These are phyloP conservation scores for Isoetes taiwanensis DNA, from an alignment of 75 land plant genomes.

Conservation along the genomic window DNA sequence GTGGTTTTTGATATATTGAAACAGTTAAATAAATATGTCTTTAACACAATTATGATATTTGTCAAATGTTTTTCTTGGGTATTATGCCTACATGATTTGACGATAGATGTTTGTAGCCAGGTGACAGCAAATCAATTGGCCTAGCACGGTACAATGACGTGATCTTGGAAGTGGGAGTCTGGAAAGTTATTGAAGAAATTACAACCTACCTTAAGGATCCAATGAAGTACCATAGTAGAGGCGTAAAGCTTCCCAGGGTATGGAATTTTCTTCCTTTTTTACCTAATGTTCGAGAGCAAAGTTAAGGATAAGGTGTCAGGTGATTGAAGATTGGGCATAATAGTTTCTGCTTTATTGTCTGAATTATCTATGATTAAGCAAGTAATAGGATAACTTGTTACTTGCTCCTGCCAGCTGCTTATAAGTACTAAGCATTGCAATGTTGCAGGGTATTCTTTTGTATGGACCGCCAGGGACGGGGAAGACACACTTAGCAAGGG, in stretches of 20 bases:
- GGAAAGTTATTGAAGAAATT: slow-evolving; percentile 83
- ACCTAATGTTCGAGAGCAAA: too few species aligned
- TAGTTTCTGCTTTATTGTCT: neutral
- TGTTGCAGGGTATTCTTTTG: slow-evolving; percentile 81
- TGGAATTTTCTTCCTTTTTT: neutral
- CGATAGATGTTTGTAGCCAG: neutral
- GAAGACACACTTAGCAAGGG: slow-evolving; percentile 84
- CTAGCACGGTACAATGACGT: slow-evolving; percentile 56
- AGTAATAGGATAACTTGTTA: too few species aligned
- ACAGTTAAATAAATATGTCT: too few species aligned
- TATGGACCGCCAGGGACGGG: slow-evolving; percentile 98
- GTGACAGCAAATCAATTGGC: neutral
- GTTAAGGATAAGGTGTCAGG: neutral
- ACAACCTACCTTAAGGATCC: slow-evolving; percentile 83
- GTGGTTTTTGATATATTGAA: too few species aligned
- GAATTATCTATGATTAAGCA: neutral
- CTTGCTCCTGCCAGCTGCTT: too few species aligned
- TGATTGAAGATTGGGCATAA: neutral
- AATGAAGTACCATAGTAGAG: slow-evolving; percentile 53
- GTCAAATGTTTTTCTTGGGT: too few species aligned
- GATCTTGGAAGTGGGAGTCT: slow-evolving; percentile 75
- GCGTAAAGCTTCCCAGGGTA: slow-evolving; percentile 75
- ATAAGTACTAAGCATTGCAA: too few species aligned
- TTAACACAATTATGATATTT: too few species aligned
- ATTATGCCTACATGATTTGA: too few species aligned